Conservation (phyloP, 1,139 yeast genomes). For the Yamadazyma sp. region DNA sequence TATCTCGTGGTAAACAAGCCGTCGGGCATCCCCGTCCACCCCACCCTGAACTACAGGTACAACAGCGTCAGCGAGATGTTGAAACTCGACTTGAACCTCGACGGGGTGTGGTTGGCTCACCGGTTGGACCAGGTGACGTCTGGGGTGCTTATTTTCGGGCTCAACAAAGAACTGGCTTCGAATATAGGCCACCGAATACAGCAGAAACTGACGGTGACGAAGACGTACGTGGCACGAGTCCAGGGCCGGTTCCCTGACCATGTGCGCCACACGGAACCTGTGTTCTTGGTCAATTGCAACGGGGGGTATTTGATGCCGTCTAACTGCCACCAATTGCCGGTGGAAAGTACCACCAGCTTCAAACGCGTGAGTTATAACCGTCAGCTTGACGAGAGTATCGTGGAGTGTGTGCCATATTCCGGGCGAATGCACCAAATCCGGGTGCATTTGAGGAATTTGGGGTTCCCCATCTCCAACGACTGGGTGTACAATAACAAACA, state of each 20-base stretch:
- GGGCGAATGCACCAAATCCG: conserved; percentile 82
- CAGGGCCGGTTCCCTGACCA: conserved; percentile 53
- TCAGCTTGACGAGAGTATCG: conserved; percentile 49
- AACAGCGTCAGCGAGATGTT: conserved; percentile 65
- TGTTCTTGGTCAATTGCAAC: conserved; percentile 34
- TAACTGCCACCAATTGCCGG: conserved; percentile 26
- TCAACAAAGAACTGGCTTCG: conserved; percentile 43
- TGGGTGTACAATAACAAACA: conserved; percentile 47
- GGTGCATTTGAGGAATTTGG: conserved; percentile 65
- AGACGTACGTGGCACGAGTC: conserved; percentile 64
- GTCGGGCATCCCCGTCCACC: conserved; percentile 77
- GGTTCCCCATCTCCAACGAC: conserved; percentile 72
- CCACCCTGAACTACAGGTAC: conserved; percentile 63
- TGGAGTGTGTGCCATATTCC: conserved; percentile 64
- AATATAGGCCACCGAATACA: conserved; percentile 41
- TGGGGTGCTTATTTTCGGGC: conserved; percentile 65
- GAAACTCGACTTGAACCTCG: conserved; percentile 35
- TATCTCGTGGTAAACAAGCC: conserved; percentile 71
- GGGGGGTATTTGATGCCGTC: conserved; percentile 39
- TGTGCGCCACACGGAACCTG: conserved; percentile 30
- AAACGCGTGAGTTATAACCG: conserved; percentile 23
- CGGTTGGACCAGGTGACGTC: conserved; percentile 75
- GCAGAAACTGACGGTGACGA: conserved; percentile 32
- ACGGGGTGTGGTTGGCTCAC: conserved; percentile 57
- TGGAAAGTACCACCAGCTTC: conserved; percentile 36